Evolutionary conservation across 345 rosid genomes (phyloP).

Genomic region (Erodium maritimum): DNA sequence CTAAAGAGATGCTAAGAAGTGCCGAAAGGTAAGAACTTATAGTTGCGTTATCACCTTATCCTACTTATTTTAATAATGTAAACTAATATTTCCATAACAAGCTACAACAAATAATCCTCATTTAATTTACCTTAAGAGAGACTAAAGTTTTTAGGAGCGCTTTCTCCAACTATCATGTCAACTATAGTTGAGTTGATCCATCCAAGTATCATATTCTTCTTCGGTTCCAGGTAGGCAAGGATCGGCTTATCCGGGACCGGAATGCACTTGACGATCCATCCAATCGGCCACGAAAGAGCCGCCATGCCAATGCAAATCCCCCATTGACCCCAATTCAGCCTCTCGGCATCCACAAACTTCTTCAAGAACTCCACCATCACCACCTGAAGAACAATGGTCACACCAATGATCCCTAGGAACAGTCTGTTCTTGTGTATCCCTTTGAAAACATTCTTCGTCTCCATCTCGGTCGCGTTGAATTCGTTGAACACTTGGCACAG

Average conservation of each 20-base stretch:
- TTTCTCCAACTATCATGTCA: too few relatives aligned
- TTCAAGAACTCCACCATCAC: conserved; percentile 65
- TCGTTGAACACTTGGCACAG: conserved; percentile 72
- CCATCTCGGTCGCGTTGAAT: conserved; percentile 63
- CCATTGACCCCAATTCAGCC: conserved; percentile 59
- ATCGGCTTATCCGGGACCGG: conserved; percentile 45
- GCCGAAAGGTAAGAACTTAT: too few relatives aligned
- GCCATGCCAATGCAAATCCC: conserved; percentile 45
- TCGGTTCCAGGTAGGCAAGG: conserved; percentile 31
- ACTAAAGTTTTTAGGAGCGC: too few relatives aligned
- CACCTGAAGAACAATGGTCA: conserved; percentile 47
- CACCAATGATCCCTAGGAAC: conserved; percentile 40
- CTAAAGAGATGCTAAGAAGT: too few relatives aligned
- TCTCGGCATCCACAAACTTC: conserved; percentile 62
- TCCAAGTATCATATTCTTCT: too few relatives aligned
- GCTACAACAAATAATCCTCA: too few relatives aligned
- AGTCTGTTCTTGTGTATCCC: conserved; percentile 52
- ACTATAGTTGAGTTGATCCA: too few relatives aligned
- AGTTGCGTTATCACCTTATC: too few relatives aligned
- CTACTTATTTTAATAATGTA: too few relatives aligned
- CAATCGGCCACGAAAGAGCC: conserved; percentile 60
- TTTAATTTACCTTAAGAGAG: too few relatives aligned
- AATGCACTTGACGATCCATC: conserved; percentile 46
- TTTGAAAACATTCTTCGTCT: conserved; percentile 58
- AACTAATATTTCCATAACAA: too few relatives aligned